These are phyloP conservation scores for Xylaria palmicola DNA, from an alignment of 495 filamentous ascomycete species.

Conservation along the genomic window DNA sequence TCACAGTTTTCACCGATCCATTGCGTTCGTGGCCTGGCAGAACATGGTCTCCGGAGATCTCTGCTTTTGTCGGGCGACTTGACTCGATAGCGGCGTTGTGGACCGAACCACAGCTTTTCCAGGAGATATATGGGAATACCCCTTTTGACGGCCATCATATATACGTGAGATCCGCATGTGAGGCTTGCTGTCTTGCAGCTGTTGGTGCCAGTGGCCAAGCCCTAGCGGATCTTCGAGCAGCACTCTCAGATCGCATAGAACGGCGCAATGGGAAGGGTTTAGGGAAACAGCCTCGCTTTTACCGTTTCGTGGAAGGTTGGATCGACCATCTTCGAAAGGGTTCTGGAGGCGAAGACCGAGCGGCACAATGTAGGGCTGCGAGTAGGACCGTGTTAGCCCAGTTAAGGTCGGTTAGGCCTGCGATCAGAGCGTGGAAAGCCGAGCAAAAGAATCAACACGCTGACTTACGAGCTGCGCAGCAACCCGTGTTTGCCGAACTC, in stretches of 20 bases:
- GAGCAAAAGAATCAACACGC: constrained; percentile 13
- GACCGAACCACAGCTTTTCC: constrained; percentile 31
- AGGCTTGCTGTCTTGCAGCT: constrained; percentile 46
- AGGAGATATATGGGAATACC: constrained; percentile 23
- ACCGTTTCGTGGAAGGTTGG: constrained; percentile 42
- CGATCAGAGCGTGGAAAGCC: constrained; percentile 21
- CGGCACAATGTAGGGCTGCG: constrained; percentile 16
- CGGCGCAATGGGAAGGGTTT: background rate
- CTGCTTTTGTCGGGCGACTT: constrained; percentile 30
- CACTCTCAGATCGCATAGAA: constrained; percentile 34
- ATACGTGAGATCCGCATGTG: constrained; percentile 34
- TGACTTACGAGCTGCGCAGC: background rate
- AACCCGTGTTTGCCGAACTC: constrained; percentile 19
- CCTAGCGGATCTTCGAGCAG: constrained; percentile 38
- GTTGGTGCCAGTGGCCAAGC: constrained; percentile 38
- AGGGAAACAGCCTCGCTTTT: constrained; percentile 25
- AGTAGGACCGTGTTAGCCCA: constrained; percentile 18
- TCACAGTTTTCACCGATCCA: constrained; percentile 28
- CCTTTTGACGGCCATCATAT: constrained; percentile 25
- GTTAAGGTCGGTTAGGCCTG: constrained; percentile 16
- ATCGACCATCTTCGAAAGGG: constrained; percentile 24
- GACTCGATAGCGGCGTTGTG: constrained; percentile 38
- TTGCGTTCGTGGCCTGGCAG: constrained; percentile 24
- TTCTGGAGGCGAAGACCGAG: constrained; percentile 4
- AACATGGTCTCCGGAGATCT: constrained; percentile 16